These are phyloP conservation scores for Ustilago esculenta DNA, from an alignment of 1,284 basidiomycete genomes.

Conservation along the genomic window DNA sequence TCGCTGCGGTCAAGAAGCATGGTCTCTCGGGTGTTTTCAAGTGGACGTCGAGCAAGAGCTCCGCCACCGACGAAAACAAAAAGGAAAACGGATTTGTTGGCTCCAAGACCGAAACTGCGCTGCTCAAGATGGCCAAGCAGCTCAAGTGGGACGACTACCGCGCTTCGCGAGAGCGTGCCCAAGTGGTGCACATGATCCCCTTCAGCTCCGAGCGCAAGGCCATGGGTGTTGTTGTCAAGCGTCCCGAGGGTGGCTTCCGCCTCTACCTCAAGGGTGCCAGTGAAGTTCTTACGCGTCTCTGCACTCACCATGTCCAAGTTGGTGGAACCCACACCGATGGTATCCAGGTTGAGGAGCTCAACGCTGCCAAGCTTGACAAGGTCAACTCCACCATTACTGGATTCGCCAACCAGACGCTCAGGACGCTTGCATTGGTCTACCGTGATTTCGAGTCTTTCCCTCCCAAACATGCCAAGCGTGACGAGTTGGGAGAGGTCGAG, in stretches of 20 bases:
- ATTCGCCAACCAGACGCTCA: constrained; percentile 93
- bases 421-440: constrained; percentile 93
- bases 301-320: constrained; percentile 78
- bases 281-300: constrained; percentile 86
- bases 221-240: constrained; percentile 88
- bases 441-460: constrained; percentile 88
- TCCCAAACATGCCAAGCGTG: constrained; percentile 71
- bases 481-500: constrained; percentile 73
- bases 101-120: constrained; percentile 94
- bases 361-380: constrained; percentile 76
- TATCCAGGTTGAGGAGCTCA: constrained; percentile 29
- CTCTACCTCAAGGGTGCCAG: constrained; percentile 91
- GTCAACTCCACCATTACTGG: constrained; percentile 91
- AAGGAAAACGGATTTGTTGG: constrained; percentile 77
- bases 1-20: constrained; percentile 34
- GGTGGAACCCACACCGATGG: constrained; percentile 68
- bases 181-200: constrained; percentile 87
- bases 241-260: constrained; percentile 73
- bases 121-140: constrained; percentile 88
- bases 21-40: constrained; percentile 33
- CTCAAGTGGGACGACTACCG: constrained; percentile 83
- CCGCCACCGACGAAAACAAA: constrained; percentile 30
- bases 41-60: constrained; percentile 28
- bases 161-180: constrained; percentile 75
- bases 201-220: constrained; percentile 95